These are phyloP conservation scores for Kalanchoe fedtschenkoi DNA, from an alignment of 164 flowering plant species.

Conservation along the genomic window DNA sequence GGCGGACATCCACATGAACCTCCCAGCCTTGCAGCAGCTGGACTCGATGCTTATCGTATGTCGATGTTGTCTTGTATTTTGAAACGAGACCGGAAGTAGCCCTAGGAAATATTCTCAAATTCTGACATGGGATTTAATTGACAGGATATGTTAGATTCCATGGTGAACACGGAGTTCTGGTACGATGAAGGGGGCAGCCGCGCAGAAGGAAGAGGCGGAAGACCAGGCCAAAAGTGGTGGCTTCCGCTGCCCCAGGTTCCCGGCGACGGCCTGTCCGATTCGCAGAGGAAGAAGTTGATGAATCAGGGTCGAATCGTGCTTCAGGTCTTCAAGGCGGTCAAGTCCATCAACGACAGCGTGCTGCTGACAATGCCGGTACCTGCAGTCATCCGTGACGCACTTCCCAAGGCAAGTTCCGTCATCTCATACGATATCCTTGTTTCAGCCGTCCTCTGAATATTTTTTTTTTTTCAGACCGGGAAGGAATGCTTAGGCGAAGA, in stretches of 20 bases:
- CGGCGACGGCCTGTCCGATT: slow-evolving; percentile 50
- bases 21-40: slow-evolving; percentile 87
- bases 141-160: slow-evolving; percentile 76
- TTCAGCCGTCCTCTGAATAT: background rate
- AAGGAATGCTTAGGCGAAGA: slow-evolving; percentile 67
- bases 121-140: background rate
- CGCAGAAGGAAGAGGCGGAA: slow-evolving; percentile 59
- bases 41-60: slow-evolving; percentile 94
- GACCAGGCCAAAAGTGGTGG: slow-evolving; percentile 82
- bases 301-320: slow-evolving; percentile 50
- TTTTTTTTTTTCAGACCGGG: slow-evolving; percentile 39
- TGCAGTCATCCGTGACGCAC: slow-evolving; percentile 38
- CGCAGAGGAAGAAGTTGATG: slow-evolving; percentile 45
- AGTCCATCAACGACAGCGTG: slow-evolving; percentile 56
- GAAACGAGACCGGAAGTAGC: background rate
- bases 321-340: slow-evolving; percentile 88
- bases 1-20: slow-evolving; percentile 79
- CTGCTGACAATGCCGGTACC: slow-evolving; percentile 79
- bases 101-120: background rate
- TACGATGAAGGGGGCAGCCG: slow-evolving; percentile 83
- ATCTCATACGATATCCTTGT: background rate
- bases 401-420: slow-evolving; percentile 47
- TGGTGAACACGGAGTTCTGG: slow-evolving; percentile 85
- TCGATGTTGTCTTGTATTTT: slow-evolving; percentile 15
- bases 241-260: slow-evolving; percentile 86